These are phyloP conservation scores for Chaetothyriales sp. DNA, from an alignment of 2,329 filamentous ascomycete species.

Conservation along the genomic window DNA sequence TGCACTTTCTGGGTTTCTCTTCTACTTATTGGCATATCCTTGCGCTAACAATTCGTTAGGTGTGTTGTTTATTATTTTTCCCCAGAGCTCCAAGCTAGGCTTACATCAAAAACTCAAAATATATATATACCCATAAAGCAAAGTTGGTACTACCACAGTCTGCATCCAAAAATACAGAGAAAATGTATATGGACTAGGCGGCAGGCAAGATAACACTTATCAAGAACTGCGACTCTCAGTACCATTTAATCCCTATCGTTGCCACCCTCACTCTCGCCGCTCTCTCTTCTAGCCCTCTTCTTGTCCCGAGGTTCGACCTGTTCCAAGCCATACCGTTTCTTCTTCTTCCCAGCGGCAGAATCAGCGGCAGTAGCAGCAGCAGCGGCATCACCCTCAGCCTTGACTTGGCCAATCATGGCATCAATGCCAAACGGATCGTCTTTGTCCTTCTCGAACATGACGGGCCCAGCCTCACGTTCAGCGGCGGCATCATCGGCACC, in stretches of 20 bases:
- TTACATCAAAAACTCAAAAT: too few relatives aligned
- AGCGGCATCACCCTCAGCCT: slow-evolving; percentile 32
- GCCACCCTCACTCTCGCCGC: neutral
- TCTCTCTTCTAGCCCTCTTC: neutral
- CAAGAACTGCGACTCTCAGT: too few relatives aligned
- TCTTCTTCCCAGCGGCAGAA: slow-evolving; percentile 21
- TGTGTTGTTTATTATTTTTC: too few relatives aligned
- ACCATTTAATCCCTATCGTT: neutral
- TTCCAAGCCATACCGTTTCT: slow-evolving; percentile 65
- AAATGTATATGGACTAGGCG: too few relatives aligned
- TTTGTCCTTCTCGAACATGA: slow-evolving; percentile 86
- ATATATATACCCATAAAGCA: too few relatives aligned
- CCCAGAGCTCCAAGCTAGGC: too few relatives aligned
- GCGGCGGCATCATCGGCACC: slow-evolving; percentile 48
- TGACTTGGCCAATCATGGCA: slow-evolving; percentile 71
- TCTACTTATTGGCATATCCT: too few relatives aligned
- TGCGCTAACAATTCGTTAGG: too few relatives aligned
- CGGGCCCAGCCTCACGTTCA: slow-evolving; percentile 76
- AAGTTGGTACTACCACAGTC: too few relatives aligned
- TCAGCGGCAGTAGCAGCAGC: neutral
- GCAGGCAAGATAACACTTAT: too few relatives aligned
- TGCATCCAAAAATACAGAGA: too few relatives aligned
- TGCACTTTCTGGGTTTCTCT: too few relatives aligned
- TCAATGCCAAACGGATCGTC: slow-evolving; percentile 89
- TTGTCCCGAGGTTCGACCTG: neutral